Evolutionary conservation across 345 rosid species (phyloP), one percentile per base, ranked within the genome.

Genomic region (Pistacia integerrima): DNA sequence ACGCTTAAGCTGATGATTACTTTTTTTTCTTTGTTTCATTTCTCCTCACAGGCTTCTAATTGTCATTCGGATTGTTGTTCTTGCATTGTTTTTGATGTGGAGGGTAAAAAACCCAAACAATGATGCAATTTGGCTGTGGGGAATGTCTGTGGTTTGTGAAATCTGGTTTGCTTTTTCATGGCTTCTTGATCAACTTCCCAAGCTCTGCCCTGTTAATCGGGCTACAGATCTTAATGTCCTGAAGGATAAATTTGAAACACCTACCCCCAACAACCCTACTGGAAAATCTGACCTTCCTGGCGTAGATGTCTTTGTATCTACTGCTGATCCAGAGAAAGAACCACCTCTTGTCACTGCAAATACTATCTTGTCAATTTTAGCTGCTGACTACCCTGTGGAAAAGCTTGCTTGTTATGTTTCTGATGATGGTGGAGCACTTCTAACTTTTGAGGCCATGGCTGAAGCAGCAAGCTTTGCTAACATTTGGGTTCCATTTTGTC

Each of bases 401-500:
- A 96, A 96, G 84, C 97, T 96, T 80, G 83, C 99, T 69, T 96
- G 99, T 81, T 96, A 96, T 83, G 98, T 96, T 70, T 96, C 99
- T 33, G 99, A 96, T 76, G 99, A 96, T 84, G 99, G 99, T 56
- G 97, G 98, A 30, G 97, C 99, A 0, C 98, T 96, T 83, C 88
- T 95, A 46, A 95, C 99, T 2, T 95, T 95, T 65, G 99, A 95
- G 85, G 99, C 99, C 65, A 95, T 95, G 99, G 99, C 99, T 38
- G 99, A 95, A 86, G 99, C 97, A 41, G 99, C 99, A n/a, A 95
- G 99, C 80, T 95, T 90, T 77, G 97, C 99, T 66, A 90, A 95
- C 77, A 64, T 82, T 6, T 95, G 99, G 99, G 98, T 92, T 79
- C 99, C 99, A 3, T 95, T 95, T 64, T 95, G 99, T 77, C 96